A percentile compares a stretch with the other conserved stretches of the same genome.
Conservation (phyloP, 192 early-diverging fungal species). For the Mortierella claussenii region DNA sequence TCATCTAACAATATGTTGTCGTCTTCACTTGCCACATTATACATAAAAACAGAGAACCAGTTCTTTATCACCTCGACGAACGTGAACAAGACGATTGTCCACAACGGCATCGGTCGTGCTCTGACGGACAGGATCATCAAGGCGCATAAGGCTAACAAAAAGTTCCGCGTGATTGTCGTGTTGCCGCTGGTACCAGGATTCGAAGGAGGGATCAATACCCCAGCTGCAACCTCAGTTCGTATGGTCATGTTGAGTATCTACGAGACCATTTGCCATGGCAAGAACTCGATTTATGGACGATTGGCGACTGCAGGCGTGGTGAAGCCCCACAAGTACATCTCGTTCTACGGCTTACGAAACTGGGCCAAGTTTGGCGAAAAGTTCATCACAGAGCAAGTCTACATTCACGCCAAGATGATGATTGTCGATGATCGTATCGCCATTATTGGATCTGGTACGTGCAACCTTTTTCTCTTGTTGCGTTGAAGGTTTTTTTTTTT, state of each 20-base stretch:
- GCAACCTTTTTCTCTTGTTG: not conserved
- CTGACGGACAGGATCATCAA: slow-evolving; percentile 77
- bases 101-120: slow-evolving; percentile 83
- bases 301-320: slow-evolving; percentile 62
- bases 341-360: slow-evolving; percentile 67
- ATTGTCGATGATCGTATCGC: slow-evolving; percentile 87
- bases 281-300: slow-evolving; percentile 67
- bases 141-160: slow-evolving; percentile 63
- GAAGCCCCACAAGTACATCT: slow-evolving; percentile 66
- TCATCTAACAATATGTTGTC: no score
- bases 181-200: slow-evolving; percentile 87
- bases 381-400: slow-evolving; percentile 84
- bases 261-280: slow-evolving; percentile 72
- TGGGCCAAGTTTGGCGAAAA: slow-evolving; percentile 55
- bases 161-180: slow-evolving; percentile 71
- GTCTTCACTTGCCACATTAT: not conserved
- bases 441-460: slow-evolving; percentile 76
- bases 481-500: not conserved
- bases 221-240: slow-evolving; percentile 75
- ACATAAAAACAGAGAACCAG: slow-evolving; percentile 73
- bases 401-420: slow-evolving; percentile 91
- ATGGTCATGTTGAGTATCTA: slow-evolving; percentile 66
- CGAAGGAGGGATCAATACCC: slow-evolving; percentile 73
- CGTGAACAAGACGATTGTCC: slow-evolving; percentile 67
- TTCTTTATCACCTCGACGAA: slow-evolving; percentile 79